A percentile compares a stretch with the other conserved stretches of the same genome.
Evolutionary conservation across 169 alveolate genomes (phyloP).

Genomic region (Plasmodium cynomolgi): DNA sequence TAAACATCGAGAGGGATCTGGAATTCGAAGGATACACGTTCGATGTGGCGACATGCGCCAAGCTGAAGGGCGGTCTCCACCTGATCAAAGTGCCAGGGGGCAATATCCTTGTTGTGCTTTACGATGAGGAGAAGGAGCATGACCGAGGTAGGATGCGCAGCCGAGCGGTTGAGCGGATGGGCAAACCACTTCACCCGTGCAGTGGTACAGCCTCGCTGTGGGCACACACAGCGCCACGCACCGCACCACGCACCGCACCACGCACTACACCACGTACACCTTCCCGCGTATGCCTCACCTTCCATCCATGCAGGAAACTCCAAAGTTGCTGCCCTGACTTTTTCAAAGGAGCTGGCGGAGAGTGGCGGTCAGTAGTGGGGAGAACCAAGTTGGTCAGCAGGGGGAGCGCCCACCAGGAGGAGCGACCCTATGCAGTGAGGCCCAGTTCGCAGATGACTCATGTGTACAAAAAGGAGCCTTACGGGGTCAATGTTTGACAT

Average conservation of each 20-base stretch:
- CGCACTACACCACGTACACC: neutral
- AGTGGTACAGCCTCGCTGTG: neutral
- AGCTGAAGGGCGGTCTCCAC: constrained; percentile 85
- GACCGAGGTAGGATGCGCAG: constrained; percentile 55
- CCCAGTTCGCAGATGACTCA: neutral
- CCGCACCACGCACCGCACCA: neutral
- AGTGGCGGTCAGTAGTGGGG: constrained; percentile 7
- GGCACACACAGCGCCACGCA: neutral
- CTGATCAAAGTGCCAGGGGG: constrained; percentile 83
- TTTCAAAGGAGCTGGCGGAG: constrained; percentile 64
- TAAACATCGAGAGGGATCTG: constrained; percentile 79
- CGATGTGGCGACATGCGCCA: constrained; percentile 83
- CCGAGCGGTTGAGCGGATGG: no score
- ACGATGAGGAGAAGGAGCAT: constrained; percentile 85
- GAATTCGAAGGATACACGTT: constrained; percentile 79
- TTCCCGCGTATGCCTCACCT: neutral
- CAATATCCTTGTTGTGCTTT: constrained; percentile 79
- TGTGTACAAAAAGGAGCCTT: neutral
- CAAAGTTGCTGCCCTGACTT: constrained; percentile 55
- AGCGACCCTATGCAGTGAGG: neutral
- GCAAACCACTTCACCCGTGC: neutral
- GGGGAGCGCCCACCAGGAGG: neutral
- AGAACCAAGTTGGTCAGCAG: neutral
- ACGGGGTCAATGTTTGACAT: neutral
- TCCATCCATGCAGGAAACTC: constrained; percentile 42